Percentiles rank a stretch among this genome's conserved stretches.
Conservation (phyloP, 257 asterid genomes). For the Capsicum chinense region DNA sequence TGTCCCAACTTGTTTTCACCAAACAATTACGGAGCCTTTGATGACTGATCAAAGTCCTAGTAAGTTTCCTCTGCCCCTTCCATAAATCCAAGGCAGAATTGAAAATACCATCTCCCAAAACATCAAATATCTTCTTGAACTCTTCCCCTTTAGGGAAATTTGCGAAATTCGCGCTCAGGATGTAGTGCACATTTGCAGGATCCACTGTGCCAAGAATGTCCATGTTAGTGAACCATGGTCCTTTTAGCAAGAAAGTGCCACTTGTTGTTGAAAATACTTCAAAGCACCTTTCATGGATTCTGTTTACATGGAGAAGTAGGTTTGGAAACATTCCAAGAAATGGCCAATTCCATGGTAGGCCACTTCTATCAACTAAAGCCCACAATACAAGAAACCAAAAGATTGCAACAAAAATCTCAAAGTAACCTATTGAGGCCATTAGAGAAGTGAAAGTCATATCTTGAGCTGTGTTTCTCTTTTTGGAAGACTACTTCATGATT, state of each 20-base stretch:
- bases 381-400: conserved; percentile 35
- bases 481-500: background rate
- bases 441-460: background rate
- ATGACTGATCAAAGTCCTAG: conserved; percentile 49
- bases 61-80: conserved; percentile 48
- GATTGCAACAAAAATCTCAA: conserved; percentile 43
- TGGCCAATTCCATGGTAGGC: conserved; percentile 47
- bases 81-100: conserved; percentile 53
- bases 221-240: conserved; percentile 57
- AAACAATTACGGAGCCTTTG: conserved; percentile 42
- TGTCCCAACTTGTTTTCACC: conserved; percentile 40
- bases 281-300: conserved; percentile 44
- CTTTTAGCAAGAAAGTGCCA: conserved; percentile 49
- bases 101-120: conserved; percentile 65
- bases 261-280: conserved; percentile 33
- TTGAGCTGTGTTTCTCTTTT: background rate
- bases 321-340: conserved; percentile 55
- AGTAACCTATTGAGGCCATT: conserved; percentile 35
- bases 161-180: conserved; percentile 52
- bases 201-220: conserved; percentile 55
- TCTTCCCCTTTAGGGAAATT: conserved; percentile 59
- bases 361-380: conserved; percentile 35
- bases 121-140: conserved; percentile 55
- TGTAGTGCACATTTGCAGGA: conserved; percentile 57
- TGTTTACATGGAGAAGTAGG: conserved; percentile 36